Base-by-base conservation (phyloP, 1,284 basidiomycete species). In the Thelephora terrestris region DNA sequence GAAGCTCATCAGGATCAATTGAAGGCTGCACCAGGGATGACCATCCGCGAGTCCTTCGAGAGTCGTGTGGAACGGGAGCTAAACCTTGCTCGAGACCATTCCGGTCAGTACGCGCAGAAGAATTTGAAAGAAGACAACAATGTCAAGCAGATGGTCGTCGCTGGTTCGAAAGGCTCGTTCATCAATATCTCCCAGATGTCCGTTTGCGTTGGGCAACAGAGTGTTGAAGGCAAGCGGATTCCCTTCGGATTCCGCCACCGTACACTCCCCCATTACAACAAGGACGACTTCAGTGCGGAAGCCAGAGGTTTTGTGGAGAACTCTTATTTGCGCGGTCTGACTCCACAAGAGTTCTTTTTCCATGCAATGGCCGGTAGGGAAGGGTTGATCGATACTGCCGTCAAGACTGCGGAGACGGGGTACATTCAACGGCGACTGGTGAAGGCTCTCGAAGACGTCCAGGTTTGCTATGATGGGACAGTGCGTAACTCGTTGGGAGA, bases 181-280 rank as follows among this genome's bases (percentile, higher is more conserved):
- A 99, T 99, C 78, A 99, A 99, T 70, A 98, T 99, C 62, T 99
- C 96, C 18, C 96, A 99, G 70, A 99, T 99, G 96, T 97, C 94
- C 7, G 94, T 96, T 51, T 95, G 94, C 75, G 96, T 99, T 46
- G 96, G 96, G 29, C 96, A 99, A 67, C 96, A 99, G 70, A 89
- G 85, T 55, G 95, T 99, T 52, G 96, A 99, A 68, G 96, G 96
- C 57, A 91, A 91, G 61, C 92, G 95, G 58, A 97, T 99, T 61
- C 94, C 94, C 0, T 99, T 97, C 64, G 95, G 96, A 17, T 99
- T 99, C 81, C 86, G 85, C 51, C 94, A 99, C 68, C 87, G 95
- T 24, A 91, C 92, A 0, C 72, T 99, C 17, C 96, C 96, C 0
- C 96, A 99, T 64, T 99, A 98, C 68, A 90, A 92, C 12, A 97